These are phyloP conservation scores for Penicillium sp. DNA, from an alignment of 2,329 filamentous ascomycete genomes.

Conservation along the genomic window DNA sequence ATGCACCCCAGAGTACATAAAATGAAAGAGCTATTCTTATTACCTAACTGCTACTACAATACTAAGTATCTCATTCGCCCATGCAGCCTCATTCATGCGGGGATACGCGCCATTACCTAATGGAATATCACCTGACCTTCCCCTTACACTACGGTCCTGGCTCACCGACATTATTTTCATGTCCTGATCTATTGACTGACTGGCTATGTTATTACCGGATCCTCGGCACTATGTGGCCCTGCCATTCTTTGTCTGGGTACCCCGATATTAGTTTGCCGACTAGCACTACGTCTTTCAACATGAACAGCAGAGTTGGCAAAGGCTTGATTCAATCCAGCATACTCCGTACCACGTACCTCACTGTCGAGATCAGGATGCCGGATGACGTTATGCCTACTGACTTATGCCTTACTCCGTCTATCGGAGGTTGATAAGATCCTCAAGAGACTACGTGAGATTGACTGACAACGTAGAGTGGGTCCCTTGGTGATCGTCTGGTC, in stretches of 20 bases:
- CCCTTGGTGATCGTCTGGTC: background rate
- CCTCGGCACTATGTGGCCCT: background rate
- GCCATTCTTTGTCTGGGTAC: constrained; percentile 4
- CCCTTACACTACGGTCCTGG: background rate
- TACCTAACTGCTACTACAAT: constrained; percentile 15
- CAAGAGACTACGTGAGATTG: background rate
- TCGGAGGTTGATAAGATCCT: background rate
- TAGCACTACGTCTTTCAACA: background rate
- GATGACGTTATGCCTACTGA: constrained; percentile 7
- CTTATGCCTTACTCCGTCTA: background rate
- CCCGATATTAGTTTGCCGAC: background rate
- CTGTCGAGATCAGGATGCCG: constrained; percentile 1
- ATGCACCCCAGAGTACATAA: constrained; percentile 17
- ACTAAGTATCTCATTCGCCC: constrained; percentile 9
- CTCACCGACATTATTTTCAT: constrained; percentile 9
- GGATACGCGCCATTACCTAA: constrained; percentile 21
- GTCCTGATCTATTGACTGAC: background rate
- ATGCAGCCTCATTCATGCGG: constrained; percentile 20
- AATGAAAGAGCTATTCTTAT: constrained; percentile 16
- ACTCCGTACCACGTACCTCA: background rate
- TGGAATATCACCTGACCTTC: constrained; percentile 19
- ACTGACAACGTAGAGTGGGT: background rate
- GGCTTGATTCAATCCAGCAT: constrained; percentile 11
- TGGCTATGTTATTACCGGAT: background rate
- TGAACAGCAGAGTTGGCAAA: constrained; percentile 14